Evolutionary conservation across 2,329 filamentous ascomycete species (phyloP), one percentile per base, ranked within the genome.

Genomic region (Monosporascus sp.): DNA sequence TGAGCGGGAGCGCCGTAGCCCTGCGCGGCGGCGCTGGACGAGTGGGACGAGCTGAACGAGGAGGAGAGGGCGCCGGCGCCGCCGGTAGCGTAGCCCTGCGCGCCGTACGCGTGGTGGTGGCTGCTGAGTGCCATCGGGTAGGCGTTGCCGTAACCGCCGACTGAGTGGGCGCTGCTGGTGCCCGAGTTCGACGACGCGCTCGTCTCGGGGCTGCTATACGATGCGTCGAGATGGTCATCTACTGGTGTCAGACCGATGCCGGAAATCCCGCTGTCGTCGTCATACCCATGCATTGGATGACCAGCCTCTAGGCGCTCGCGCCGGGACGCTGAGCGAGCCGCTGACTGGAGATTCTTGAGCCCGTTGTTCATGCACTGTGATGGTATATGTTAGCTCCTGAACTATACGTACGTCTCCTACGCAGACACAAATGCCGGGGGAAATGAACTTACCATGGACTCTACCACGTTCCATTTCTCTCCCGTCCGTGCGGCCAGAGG

Each of bases 341-440:
- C 82, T 62, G 85, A 84, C 67, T 87, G 85, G 54, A 94, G 79
- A 70, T 89, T 91, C 74, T 91, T 93, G 63, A 93, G 76, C 37
- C 90, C 89, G 65, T 88, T 88, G 68, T 88, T 85, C 85, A 94
- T 89, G 72, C 88, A 91, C 89, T 93, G 11, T 5, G 31, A 35
- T 35, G 31, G 11, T 35, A 35, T 35, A 5, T 14, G 4, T 35
- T 35, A 35, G 31, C 9, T 3, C 11, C 31, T 35, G 9, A 14
- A 2, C 31, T 35, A 5, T 14, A 14, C 11, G 9, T 14, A 14
- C 9, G 31, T 35, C 31, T 35, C 31, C 31, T 14, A 11, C 31
- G 31, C 9, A 35, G 14, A 35, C 31, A 14, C 31, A 35, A 35
- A 14, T 5, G 4, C 31, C 11, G 16, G 8, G 45, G 47, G 22